Conservation (phyloP, 306 rosid species). For the Medicago ruthenica region DNA sequence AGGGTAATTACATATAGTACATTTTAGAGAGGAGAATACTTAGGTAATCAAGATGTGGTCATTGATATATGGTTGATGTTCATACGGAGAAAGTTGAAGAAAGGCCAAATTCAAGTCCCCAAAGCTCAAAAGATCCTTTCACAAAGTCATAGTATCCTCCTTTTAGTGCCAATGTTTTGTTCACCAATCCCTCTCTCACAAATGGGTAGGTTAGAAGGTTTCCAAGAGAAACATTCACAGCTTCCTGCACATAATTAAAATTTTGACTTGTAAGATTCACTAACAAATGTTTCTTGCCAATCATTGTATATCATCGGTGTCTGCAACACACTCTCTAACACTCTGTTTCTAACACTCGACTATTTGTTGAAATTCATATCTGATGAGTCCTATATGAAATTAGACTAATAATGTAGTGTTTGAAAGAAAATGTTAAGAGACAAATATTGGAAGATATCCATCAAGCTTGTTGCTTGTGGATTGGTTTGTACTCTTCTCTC, state of each 20-base stretch:
- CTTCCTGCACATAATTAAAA: slow-evolving; percentile 71
- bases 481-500: slow-evolving; percentile 11
- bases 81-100: slow-evolving; percentile 84
- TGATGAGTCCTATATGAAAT: not conserved
- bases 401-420: not conserved
- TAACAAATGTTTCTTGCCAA: not conserved
- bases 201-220: slow-evolving; percentile 90
- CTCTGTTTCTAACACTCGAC: not conserved
- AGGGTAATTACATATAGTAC: slow-evolving; percentile 49
- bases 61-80: slow-evolving; percentile 59
- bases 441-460: not conserved
- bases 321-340: not conserved
- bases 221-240: slow-evolving; percentile 84
- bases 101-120: slow-evolving; percentile 87
- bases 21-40: slow-evolving; percentile 53
- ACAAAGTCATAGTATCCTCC: slow-evolving; percentile 94
- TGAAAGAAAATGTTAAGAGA: not conserved
- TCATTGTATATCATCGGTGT: not conserved
- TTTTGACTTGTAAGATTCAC: not conserved
- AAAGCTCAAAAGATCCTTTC: slow-evolving; percentile 84
- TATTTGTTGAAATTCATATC: not conserved
- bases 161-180: slow-evolving; percentile 74
- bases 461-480: not conserved
- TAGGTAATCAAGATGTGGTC: slow-evolving; percentile 54
- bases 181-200: slow-evolving; percentile 91